These are phyloP conservation scores for Cubamyces sp. DNA, from an alignment of 768 basidiomycete species.

Conservation along the genomic window DNA sequence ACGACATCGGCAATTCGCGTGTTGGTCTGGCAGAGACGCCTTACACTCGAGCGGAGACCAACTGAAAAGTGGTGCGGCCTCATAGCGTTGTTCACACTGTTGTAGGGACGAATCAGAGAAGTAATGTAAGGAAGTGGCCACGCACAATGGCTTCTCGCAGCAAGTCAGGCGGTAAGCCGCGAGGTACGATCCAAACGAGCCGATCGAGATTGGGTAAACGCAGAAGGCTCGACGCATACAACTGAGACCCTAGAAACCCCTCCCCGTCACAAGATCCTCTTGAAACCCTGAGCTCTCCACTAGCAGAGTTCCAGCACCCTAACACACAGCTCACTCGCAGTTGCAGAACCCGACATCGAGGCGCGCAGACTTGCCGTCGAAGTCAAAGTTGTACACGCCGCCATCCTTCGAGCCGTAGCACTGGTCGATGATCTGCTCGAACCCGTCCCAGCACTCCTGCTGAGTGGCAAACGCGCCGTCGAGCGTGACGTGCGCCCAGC, in stretches of 20 bases:
- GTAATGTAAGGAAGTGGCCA: too few species aligned
- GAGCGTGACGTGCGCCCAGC: neutral
- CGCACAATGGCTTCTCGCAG: too few species aligned
- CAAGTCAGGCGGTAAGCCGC: too few species aligned
- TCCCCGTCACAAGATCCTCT: neutral
- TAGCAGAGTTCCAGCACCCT: neutral
- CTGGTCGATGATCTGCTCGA: neutral
- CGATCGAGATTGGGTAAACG: too few species aligned
- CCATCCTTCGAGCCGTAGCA: neutral
- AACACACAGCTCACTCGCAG: neutral
- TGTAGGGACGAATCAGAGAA: too few species aligned
- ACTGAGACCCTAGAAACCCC: too few species aligned
- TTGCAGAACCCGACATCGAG: neutral
- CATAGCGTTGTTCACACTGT: too few species aligned
- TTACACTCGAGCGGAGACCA: slow-evolving; percentile 36
- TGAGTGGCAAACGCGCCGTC: neutral
- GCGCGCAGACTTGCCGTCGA: neutral
- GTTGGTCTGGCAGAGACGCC: slow-evolving; percentile 42
- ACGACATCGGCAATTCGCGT: slow-evolving; percentile 36
- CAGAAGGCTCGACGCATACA: too few species aligned
- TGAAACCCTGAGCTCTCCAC: too few species aligned
- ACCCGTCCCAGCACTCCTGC: slow-evolving; percentile 1
- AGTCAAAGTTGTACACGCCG: neutral
- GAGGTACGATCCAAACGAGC: too few species aligned
- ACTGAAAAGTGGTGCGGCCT: too few species aligned